These are phyloP conservation scores for Fusarium sp. DNA, from an alignment of 2,329 filamentous ascomycete species.

Conservation along the genomic window DNA sequence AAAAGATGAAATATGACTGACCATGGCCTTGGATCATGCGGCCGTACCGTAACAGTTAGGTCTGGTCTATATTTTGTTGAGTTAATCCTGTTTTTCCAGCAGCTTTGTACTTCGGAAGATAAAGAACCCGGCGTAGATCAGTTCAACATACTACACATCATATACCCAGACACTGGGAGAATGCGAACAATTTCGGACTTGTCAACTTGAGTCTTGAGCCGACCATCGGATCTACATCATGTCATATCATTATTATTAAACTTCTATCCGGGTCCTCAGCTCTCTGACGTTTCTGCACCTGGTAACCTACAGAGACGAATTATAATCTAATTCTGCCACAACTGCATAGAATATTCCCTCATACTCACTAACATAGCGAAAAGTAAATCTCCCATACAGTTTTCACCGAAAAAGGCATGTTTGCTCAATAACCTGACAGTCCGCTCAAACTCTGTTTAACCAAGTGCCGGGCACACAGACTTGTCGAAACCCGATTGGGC, in stretches of 20 bases:
- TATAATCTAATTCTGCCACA: not conserved
- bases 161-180: not conserved
- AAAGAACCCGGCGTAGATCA: slow-evolving; percentile 7
- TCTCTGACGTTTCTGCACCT: not conserved
- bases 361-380: not conserved
- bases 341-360: not conserved
- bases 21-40: slow-evolving; percentile 1
- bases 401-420: not conserved
- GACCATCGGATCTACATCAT: slow-evolving; percentile 10
- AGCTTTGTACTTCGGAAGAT: not conserved
- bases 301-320: not conserved
- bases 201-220: not conserved
- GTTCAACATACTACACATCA: not conserved
- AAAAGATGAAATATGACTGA: not conserved
- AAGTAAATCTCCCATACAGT: not conserved
- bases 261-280: not conserved
- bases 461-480: slow-evolving; percentile 9
- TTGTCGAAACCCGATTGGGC: not conserved
- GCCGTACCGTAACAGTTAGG: not conserved
- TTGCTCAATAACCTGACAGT: not conserved
- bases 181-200: not conserved
- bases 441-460: slow-evolving; percentile 15
- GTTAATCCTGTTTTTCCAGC: not conserved
- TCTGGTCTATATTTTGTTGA: not conserved
- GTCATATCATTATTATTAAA: not conserved